Evolutionary conservation across 257 asterid species (phyloP), one percentile per base, ranked within the genome.

Genomic region (Solanum rostratum): DNA sequence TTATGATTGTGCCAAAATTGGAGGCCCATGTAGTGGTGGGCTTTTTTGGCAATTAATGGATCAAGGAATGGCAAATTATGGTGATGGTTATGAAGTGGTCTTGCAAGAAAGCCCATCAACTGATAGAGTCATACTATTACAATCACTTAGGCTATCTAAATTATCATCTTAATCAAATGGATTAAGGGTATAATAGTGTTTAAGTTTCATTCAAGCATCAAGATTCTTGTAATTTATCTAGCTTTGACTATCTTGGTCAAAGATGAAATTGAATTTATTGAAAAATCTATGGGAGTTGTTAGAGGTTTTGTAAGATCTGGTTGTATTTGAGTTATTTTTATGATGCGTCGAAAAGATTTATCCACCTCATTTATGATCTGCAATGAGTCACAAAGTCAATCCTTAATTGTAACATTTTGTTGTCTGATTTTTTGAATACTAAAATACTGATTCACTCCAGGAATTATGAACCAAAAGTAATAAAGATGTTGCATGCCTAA

Each of bases 1-100:
- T 54, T 83, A 73, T 20, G 3, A 29, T 6, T 85, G 78, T 43
- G 88, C 90, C 13, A 68, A 22, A 79, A 1, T 16, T 24, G 84
- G 86, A 15, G 84, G 57, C 20, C 49, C 82, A 9, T 73, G 84
- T 54, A 83, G 63, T 27, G 88, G 90, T 1, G 65, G 81, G 24
- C 46, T 87, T 5, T 80, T 87, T 20, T 87, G 90, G 88, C 88
- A 87, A 73, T 55, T 85, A 22, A 15, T 87, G 82, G 84, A 86
- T 19, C 82, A 79, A 29, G 88, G 85, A 22, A 86, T 88, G 88
- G 88, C 59, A 19, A 84, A 6, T 15, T 82, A 24, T 55, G 43
- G 79, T 13, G 89, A 88, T 59, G 86, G 89, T 45, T 88, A 86
- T 82, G 86, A 86, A 41, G 66, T 86, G 46, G 85, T 86, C 50